phyloP scores from a whole-genome alignment of 352 stramenopile species.

The Pythium folliculosum region DNA sequence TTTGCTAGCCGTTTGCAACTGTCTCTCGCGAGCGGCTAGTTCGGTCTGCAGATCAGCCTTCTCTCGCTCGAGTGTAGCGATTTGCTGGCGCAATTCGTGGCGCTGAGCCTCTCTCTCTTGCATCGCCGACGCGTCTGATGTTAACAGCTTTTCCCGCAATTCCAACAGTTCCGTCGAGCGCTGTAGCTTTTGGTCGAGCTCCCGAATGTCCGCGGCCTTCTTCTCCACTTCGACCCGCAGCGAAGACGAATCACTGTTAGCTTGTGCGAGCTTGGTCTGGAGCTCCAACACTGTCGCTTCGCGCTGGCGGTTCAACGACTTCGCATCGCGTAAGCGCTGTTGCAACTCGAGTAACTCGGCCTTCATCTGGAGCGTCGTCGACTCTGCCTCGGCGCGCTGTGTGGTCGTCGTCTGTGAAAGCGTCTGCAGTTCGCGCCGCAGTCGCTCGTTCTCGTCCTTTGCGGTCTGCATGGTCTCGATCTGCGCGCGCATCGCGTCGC shows the following conservation, averaged over 20 bases:
- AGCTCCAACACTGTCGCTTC: slow-evolving; percentile 30
- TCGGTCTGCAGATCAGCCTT: slow-evolving; percentile 6
- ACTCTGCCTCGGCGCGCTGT: slow-evolving; percentile 31
- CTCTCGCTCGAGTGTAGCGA: slow-evolving; percentile 26
- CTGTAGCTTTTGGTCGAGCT: slow-evolving; percentile 56
- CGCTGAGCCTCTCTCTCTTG: slow-evolving; percentile 49
- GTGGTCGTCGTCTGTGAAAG: slow-evolving; percentile 38
- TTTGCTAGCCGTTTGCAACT: slow-evolving; percentile 44
- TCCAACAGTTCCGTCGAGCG: slow-evolving; percentile 40
- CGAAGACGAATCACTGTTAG: slow-evolving; percentile 5
- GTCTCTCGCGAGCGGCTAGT: slow-evolving; percentile 2
- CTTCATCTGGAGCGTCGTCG: slow-evolving; percentile 2
- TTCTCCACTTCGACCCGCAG: slow-evolving; percentile 45
- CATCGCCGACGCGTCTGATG: slow-evolving; percentile 42
- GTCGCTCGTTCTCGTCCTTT: slow-evolving; percentile 15
- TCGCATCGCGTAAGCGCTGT: slow-evolving; percentile 25
- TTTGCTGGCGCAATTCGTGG: slow-evolving; percentile 42
- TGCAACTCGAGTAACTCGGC: slow-evolving; percentile 35
- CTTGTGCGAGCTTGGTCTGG: slow-evolving; percentile 37
- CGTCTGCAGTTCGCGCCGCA: slow-evolving; percentile 18
- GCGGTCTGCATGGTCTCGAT: slow-evolving; percentile 4
- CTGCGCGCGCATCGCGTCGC: slow-evolving; percentile 23
- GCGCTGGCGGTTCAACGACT: slow-evolving; percentile 21
- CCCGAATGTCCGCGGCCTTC: slow-evolving; percentile 49
- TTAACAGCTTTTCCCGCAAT: slow-evolving; percentile 52